Conservation (phyloP, 1,139 yeast species). For the Kodamaea ohmeri region DNA sequence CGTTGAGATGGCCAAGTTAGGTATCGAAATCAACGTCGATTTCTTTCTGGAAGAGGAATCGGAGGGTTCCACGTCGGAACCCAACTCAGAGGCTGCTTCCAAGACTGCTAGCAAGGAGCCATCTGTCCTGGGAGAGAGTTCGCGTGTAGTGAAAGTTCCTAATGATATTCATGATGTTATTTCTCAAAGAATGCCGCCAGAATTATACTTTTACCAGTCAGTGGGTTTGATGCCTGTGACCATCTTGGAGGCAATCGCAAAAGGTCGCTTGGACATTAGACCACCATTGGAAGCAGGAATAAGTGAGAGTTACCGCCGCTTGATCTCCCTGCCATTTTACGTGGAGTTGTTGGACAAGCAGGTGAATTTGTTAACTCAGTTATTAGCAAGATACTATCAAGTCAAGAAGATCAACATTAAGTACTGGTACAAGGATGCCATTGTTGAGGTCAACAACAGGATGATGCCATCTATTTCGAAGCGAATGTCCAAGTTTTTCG, state of each 20-base stretch:
- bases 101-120: too few species aligned
- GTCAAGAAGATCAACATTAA: constrained; percentile 60
- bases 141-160: constrained; percentile 48
- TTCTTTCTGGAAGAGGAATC: constrained; percentile 13
- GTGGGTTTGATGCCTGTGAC: constrained; percentile 70
- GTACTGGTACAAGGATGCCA: constrained; percentile 58
- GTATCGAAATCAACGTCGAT: constrained; percentile 23
- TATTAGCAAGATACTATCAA: constrained; percentile 83
- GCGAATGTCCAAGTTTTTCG: constrained; percentile 19
- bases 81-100: too few species aligned
- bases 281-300: constrained; percentile 70
- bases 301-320: constrained; percentile 54
- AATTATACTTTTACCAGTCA: constrained; percentile 76
- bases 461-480: constrained; percentile 46
- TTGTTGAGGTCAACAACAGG: constrained; percentile 50
- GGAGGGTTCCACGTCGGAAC: neutral
- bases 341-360: constrained; percentile 56
- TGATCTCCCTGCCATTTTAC: constrained; percentile 48
- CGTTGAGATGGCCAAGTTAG: constrained; percentile 39
- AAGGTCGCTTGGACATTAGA: constrained; percentile 61
- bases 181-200: constrained; percentile 86
- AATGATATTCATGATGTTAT: constrained; percentile 78
- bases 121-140: constrained; percentile 1
- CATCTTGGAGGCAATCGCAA: constrained; percentile 64
- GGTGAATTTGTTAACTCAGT: constrained; percentile 66